Conservation (phyloP, 2,329 filamentous ascomycete species). For the Colletotrichum tropicale region DNA sequence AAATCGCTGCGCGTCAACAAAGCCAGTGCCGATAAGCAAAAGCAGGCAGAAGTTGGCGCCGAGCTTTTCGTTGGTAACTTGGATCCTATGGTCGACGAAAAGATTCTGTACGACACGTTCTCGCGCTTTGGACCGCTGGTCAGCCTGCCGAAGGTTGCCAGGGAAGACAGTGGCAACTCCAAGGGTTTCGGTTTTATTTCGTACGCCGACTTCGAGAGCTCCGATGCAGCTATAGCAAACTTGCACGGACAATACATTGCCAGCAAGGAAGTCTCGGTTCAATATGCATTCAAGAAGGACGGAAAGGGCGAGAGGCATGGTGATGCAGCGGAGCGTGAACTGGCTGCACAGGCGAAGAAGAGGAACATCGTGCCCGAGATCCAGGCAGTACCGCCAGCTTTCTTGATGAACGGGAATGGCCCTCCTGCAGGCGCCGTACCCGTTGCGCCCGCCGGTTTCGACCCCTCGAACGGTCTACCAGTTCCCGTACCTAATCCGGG, state of each 20-base stretch:
- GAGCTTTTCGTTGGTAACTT: slow-evolving; percentile 97
- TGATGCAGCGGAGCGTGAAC: slow-evolving; percentile 88
- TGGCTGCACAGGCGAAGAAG: slow-evolving; percentile 91
- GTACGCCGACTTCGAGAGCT: slow-evolving; percentile 91
- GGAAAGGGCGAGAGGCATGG: slow-evolving; percentile 96
- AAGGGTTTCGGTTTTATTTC: slow-evolving; percentile 98
- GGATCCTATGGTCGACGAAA: slow-evolving; percentile 93
- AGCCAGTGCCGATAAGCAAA: slow-evolving; percentile 88
- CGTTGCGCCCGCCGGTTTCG: slow-evolving; percentile 35
- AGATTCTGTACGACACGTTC: slow-evolving; percentile 93
- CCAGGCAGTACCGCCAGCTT: slow-evolving; percentile 75
- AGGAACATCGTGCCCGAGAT: slow-evolving; percentile 88
- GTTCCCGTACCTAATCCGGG: slow-evolving; percentile 19
- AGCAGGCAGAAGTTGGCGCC: slow-evolving; percentile 89
- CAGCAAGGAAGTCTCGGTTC: slow-evolving; percentile 95
- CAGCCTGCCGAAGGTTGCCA: slow-evolving; percentile 85
- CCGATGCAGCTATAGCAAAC: slow-evolving; percentile 87
- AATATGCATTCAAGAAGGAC: slow-evolving; percentile 99
- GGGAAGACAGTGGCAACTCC: slow-evolving; percentile 85
- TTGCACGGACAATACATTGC: slow-evolving; percentile 97
- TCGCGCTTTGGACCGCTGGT: slow-evolving; percentile 88
- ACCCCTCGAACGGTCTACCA: slow-evolving; percentile 33
- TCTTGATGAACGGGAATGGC: slow-evolving; percentile 54
- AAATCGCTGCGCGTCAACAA: slow-evolving; percentile 98
- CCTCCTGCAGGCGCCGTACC: slow-evolving; percentile 26